Base-by-base conservation (phyloP, 1,139 yeast species). In the Hanseniaspora sp. region DNA sequence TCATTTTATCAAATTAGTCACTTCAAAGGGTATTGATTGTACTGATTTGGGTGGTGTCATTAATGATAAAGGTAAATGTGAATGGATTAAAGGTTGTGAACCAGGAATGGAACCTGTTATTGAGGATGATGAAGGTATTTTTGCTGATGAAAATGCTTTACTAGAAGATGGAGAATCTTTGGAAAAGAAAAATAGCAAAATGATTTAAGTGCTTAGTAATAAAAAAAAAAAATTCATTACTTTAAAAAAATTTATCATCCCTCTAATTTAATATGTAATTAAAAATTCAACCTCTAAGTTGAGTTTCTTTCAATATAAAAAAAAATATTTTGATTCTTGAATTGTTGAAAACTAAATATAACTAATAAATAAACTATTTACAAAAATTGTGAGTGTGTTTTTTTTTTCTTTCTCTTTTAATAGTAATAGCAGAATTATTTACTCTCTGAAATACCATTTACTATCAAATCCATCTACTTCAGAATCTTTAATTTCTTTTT, bases 21-120 rank as follows among this genome's bases (percentile, higher is more conserved):
- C 70, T 3, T 68, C 74, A 13, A 74, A 83, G 42, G 71, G 73
- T 23, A 80, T 83, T 48, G 46, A 47, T 23, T 39, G 52, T 23
- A 73, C 79, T 55, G 94, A 86, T 63, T 79, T 76, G 43, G 82
- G 85, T 61, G 78, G 96, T 1, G 70, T 72, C 13, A 74, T 87
- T 56, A 72, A 75, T 61, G 82, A 78, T 38, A 76, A 77, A 64
- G 88, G 84, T 12, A 73, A 72, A 46, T 70, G 80, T 46, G 63
- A 62, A 1, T 80, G 75, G 70, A 30, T 51, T 13, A 38, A 28
- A 18, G 54, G 54, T 3, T 51, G 54, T 39, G 54, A 51, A 33
- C 54, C 54, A 7, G 71, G 68, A 55, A 68, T 68, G 42, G 49
- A 33, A 33, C 41, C 34, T 17, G 40, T 13, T 28, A 41, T 3